A percentile compares a stretch with the other conserved stretches of the same genome.
phyloP scores from a whole-genome alignment of 1,139 yeast species.

The Taphrina flavorubra region DNA sequence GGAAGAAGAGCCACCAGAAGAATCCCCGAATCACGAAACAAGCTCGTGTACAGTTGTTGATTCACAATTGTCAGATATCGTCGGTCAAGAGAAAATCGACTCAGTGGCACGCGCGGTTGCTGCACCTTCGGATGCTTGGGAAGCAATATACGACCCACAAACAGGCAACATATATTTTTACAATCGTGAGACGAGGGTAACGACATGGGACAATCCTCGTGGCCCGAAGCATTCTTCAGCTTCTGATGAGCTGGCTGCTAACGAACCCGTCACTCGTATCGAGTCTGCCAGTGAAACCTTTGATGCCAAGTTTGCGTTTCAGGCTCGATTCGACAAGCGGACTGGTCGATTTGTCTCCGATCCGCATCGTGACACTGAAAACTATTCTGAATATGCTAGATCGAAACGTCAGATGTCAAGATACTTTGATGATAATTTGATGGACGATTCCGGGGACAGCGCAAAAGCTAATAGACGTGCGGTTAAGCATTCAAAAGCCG shows the following conservation, averaged over 20 bases:
- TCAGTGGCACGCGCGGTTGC: too few species aligned
- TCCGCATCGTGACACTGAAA: conserved; percentile 27
- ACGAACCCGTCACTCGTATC: too few species aligned
- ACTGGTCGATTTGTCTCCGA: conserved; percentile 41
- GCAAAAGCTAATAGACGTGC: conserved; percentile 46
- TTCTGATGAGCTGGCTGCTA: background rate
- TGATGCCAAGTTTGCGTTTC: conserved; percentile 31
- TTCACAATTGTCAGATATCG: too few species aligned
- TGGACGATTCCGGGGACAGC: conserved; percentile 46
- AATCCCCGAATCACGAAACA: background rate
- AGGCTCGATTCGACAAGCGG: conserved; percentile 37
- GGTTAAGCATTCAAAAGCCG: conserved; percentile 47
- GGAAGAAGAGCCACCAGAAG: background rate
- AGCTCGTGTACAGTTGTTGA: background rate
- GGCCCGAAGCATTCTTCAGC: conserved; percentile 31
- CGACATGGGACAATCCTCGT: conserved; percentile 50
- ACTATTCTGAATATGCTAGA: conserved; percentile 37
- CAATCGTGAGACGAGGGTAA: conserved; percentile 48
- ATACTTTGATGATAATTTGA: conserved; percentile 44
- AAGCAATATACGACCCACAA: conserved; percentile 49
- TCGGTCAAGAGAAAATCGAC: too few species aligned
- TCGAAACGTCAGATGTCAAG: conserved; percentile 28
- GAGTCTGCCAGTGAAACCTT: too few species aligned
- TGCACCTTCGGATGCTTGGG: conserved; percentile 46
- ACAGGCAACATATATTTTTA: conserved; percentile 48